Conservation (phyloP, 345 rosid species). For the Citrus glauca region DNA sequence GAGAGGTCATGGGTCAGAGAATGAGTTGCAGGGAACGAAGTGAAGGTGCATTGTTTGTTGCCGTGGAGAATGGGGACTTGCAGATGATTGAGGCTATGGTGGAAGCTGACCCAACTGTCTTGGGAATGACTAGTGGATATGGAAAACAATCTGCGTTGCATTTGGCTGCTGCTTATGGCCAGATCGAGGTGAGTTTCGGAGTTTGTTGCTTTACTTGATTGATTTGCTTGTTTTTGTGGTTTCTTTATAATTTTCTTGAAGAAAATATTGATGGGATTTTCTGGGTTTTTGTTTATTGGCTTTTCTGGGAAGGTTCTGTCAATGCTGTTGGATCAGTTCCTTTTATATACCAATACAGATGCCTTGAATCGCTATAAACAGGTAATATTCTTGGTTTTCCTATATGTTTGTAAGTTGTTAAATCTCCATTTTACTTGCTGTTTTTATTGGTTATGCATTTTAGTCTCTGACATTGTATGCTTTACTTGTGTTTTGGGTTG, state of each 20-base stretch:
- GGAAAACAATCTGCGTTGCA: slow-evolving; percentile 37
- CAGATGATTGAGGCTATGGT: slow-evolving; percentile 32
- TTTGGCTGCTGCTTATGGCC: slow-evolving; percentile 43
- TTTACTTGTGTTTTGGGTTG: background rate
- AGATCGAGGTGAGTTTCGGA: slow-evolving; percentile 32
- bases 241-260: background rate
- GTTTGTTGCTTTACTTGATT: background rate
- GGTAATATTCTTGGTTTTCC: slow-evolving; percentile 14
- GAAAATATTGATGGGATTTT: slow-evolving; percentile 5
- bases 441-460: background rate
- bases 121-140: slow-evolving; percentile 19
- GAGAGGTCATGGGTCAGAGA: slow-evolving; percentile 31
- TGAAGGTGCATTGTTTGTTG: slow-evolving; percentile 25
- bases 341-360: slow-evolving; percentile 30
- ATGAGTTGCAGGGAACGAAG: slow-evolving; percentile 31
- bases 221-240: background rate
- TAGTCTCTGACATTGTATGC: background rate
- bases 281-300: slow-evolving; percentile 8
- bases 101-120: slow-evolving; percentile 26
- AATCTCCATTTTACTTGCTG: background rate
- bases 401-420: background rate
- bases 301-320: slow-evolving; percentile 25
- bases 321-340: slow-evolving; percentile 30
- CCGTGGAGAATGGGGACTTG: slow-evolving; percentile 31
- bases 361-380: slow-evolving; percentile 37